Evolutionary conservation across 2,329 filamentous ascomycete genomes (phyloP).

Genomic region (Tolypocladium sp.): DNA sequence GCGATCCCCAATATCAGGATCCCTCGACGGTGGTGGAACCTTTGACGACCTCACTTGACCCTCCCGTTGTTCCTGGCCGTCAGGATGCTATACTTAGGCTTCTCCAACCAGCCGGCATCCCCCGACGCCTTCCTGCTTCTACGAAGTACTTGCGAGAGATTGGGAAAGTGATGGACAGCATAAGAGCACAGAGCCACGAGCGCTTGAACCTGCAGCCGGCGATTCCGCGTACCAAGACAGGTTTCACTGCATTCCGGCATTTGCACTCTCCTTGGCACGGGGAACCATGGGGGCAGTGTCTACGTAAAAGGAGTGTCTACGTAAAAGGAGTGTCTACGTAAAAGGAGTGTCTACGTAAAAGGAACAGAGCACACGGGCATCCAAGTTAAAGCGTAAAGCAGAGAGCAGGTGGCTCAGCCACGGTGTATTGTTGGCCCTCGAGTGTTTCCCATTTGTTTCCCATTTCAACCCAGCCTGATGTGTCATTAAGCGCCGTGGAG

Average conservation of each 20-base stretch:
- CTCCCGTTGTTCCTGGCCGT: neutral
- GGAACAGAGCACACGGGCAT: neutral
- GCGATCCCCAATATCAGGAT: neutral
- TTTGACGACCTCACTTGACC: neutral
- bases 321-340: too few species aligned
- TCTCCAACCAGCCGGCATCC: too few species aligned
- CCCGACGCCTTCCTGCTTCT: too few species aligned
- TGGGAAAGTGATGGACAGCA: neutral
- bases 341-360: too few species aligned
- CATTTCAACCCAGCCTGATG: neutral
- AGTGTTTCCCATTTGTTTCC: neutral
- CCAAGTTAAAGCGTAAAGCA: neutral
- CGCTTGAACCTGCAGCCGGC: neutral
- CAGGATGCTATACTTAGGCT: neutral
- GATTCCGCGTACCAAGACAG: neutral
- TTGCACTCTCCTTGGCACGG: neutral
- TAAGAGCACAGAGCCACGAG: neutral
- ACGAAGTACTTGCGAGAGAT: neutral
- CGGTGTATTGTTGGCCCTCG: neutral
- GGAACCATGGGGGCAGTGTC: neutral
- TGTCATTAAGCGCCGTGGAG: neutral
- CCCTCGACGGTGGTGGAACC: neutral
- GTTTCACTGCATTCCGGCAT: neutral
- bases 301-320: neutral
- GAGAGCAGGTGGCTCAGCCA: slow-evolving; percentile 1